Percentiles rank a stretch among this genome's conserved stretches.
phyloP scores from a whole-genome alignment of 495 filamentous ascomycete species.

The Cairneyella variabilis region DNA sequence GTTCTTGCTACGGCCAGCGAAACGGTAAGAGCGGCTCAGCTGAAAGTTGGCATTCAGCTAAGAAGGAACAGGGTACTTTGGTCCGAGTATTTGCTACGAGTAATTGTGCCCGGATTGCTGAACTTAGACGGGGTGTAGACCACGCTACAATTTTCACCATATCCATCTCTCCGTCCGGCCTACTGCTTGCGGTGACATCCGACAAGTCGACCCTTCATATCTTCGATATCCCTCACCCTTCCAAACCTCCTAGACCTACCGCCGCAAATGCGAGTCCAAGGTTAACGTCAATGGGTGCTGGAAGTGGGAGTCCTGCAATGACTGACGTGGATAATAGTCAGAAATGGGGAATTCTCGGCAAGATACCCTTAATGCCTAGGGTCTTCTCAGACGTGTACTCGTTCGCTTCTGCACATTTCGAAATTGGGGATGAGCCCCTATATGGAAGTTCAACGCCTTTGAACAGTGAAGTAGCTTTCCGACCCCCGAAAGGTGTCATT shows the following conservation, averaged over 20 bases:
- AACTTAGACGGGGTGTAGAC: slow-evolving; percentile 85
- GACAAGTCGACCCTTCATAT: slow-evolving; percentile 95
- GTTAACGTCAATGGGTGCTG: slow-evolving; percentile 19
- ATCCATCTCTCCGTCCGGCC: slow-evolving; percentile 76
- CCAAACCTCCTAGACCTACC: slow-evolving; percentile 17
- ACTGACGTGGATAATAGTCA: slow-evolving; percentile 49
- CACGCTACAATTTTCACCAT: slow-evolving; percentile 83
- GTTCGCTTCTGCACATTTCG: slow-evolving; percentile 68
- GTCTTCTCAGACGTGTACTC: slow-evolving; percentile 85
- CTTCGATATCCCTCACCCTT: slow-evolving; percentile 63
- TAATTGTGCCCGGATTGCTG: slow-evolving; percentile 74
- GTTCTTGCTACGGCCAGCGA: slow-evolving; percentile 89
- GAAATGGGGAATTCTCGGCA: slow-evolving; percentile 79
- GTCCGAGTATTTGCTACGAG: slow-evolving; percentile 76
- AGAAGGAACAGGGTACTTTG: slow-evolving; percentile 65
- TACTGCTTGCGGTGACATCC: slow-evolving; percentile 84
- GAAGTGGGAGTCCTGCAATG: slow-evolving; percentile 8
- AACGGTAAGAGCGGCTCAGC: slow-evolving; percentile 45
- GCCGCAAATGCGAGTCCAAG: slow-evolving; percentile 4
- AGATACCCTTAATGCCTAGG: slow-evolving; percentile 72
- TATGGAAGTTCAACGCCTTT: slow-evolving; percentile 29
- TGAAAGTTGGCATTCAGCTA: neutral
- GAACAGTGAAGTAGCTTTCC: slow-evolving; percentile 42
- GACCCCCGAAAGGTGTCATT: slow-evolving; percentile 69
- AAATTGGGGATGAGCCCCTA: slow-evolving; percentile 67